Evolutionary conservation across 805 yeast species (phyloP).

Genomic region (Scheffersomyces stipitis): DNA sequence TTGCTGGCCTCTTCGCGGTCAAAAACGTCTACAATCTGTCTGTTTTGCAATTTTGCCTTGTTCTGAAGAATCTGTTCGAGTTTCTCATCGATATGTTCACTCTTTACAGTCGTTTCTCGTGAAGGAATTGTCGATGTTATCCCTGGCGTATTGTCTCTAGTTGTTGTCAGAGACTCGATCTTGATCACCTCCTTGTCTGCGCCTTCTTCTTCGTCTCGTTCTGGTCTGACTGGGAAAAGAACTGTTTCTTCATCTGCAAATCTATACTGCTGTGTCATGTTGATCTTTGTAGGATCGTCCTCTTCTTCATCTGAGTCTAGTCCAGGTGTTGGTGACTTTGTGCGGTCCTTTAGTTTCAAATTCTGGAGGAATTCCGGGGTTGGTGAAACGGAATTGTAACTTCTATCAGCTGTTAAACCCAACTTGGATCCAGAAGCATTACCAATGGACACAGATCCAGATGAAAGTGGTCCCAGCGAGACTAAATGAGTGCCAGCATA

Average conservation of each 20-base stretch:
- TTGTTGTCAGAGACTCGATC: slow-evolving; percentile 8
- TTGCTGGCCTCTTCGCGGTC: slow-evolving; percentile 32
- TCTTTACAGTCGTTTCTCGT: slow-evolving; percentile 24
- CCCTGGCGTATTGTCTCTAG: slow-evolving; percentile 3
- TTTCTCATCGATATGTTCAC: slow-evolving; percentile 31
- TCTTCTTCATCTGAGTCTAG: slow-evolving; percentile 45
- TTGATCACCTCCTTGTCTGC: slow-evolving; percentile 8
- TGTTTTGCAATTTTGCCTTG: slow-evolving; percentile 29
- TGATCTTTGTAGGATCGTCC: slow-evolving; percentile 47
- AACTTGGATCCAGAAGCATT: slow-evolving; percentile 23
- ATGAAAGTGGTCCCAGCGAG: slow-evolving; percentile 70
- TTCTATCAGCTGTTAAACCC: slow-evolving; percentile 28
- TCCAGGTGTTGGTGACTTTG: slow-evolving; percentile 13
- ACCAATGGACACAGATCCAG: slow-evolving; percentile 56
- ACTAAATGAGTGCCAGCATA: slow-evolving; percentile 61
- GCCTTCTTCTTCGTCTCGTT: slow-evolving; percentile 47
- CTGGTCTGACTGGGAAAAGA: slow-evolving; percentile 71
- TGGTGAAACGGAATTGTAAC: slow-evolving; percentile 33
- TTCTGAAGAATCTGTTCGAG: slow-evolving; percentile 21
- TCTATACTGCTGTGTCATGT: slow-evolving; percentile 62
- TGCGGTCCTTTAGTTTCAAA: slow-evolving; percentile 30
- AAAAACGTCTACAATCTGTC: slow-evolving; percentile 26
- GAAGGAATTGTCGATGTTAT: slow-evolving; percentile 1
- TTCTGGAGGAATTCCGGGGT: slow-evolving; percentile 43
- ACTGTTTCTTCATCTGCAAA: slow-evolving; percentile 53